Conservation (phyloP, 306 rosid species). For the Fragaria iinumae region DNA sequence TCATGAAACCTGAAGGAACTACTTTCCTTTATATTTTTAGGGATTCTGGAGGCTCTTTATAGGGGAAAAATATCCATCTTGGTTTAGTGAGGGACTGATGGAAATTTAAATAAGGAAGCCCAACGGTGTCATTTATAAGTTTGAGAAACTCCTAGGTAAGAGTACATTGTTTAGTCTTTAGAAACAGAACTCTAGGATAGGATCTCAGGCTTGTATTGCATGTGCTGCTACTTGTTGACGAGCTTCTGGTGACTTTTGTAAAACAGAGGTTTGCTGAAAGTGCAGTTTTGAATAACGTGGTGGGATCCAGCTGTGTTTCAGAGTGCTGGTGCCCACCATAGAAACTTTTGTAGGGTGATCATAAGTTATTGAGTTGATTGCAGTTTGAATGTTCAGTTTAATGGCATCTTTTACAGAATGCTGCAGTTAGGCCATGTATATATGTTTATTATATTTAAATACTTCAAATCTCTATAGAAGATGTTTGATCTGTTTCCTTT, state of each 20-base stretch:
- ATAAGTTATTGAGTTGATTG: neutral
- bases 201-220: neutral
- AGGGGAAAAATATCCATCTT: neutral
- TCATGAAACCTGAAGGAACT: neutral
- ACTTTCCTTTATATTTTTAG: neutral
- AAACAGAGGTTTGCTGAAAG: neutral
- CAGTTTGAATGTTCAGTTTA: neutral
- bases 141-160: neutral
- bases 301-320: neutral
- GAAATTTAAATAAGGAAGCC: neutral
- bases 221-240: neutral
- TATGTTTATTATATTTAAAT: neutral
- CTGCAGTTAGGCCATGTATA: neutral
- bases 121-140: neutral
- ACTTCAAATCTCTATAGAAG: neutral
- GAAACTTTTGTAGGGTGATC: neutral
- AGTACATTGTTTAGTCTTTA: neutral
- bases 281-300: neutral
- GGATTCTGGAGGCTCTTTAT: neutral
- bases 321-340: neutral
- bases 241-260: neutral
- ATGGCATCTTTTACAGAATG: neutral
- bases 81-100: neutral
- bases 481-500: conserved; percentile 13
- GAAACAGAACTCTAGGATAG: neutral